These are phyloP conservation scores for Kalaharituber pfeilii DNA, from an alignment of 2,329 filamentous ascomycete species.

Conservation along the genomic window DNA sequence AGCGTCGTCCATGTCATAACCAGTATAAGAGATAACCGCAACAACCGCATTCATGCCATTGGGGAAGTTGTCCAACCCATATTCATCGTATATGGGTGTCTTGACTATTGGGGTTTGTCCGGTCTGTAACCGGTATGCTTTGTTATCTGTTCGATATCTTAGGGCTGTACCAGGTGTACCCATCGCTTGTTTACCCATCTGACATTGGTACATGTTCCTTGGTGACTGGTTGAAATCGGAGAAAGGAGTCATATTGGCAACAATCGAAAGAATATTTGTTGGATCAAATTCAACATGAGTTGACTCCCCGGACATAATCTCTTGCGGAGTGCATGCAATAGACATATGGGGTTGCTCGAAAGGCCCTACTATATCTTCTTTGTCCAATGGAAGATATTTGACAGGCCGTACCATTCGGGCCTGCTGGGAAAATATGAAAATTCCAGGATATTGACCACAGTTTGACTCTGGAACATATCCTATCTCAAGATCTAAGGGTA, in stretches of 20 bases:
- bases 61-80: constrained; percentile 94
- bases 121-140: constrained; percentile 83
- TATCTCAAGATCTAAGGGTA: constrained; percentile 75
- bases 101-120: constrained; percentile 90
- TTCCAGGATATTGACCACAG: constrained; percentile 85
- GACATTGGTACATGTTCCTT: constrained; percentile 97
- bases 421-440: constrained; percentile 79
- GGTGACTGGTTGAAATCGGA: constrained; percentile 98
- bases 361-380: constrained; percentile 74
- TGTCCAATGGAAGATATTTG: constrained; percentile 75
- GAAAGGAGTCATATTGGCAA: constrained; percentile 97
- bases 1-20: constrained; percentile 99
- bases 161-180: constrained; percentile 79
- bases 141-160: constrained; percentile 86
- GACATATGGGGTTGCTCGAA: constrained; percentile 98
- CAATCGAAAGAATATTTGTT: constrained; percentile 90
- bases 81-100: constrained; percentile 82
- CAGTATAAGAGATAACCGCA: constrained; percentile 94
- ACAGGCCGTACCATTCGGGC: constrained; percentile 80
- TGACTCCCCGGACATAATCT: constrained; percentile 61
- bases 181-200: constrained; percentile 99
- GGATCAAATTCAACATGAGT: constrained; percentile 90
- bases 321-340: constrained; percentile 76
- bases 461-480: constrained; percentile 76
- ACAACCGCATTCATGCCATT: constrained; percentile 92